Evolutionary conservation across 2,329 filamentous ascomycete genomes (phyloP), one percentile per base, ranked within the genome.

Genomic region (Albifimbria verrucaria): DNA sequence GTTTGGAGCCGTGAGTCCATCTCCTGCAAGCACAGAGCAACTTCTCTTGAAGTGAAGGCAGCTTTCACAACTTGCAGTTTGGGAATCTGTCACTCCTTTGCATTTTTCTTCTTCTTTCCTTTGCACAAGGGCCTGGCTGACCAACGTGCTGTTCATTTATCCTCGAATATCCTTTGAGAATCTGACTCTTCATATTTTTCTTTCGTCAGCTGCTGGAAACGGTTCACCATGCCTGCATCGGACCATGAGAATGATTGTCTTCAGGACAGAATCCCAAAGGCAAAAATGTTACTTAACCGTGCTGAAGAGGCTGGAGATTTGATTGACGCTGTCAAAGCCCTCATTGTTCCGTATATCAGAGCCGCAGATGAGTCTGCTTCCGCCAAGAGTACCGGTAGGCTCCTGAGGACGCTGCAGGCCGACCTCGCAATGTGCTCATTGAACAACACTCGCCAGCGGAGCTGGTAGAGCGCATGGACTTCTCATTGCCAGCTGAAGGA

Each of bases 321-420:
- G 11, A 78, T 92, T 47, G 76, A 80, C 52, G 81, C 87, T 4
- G 81, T 92, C 48, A 82, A 87, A 69, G 72, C 77, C 9, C 77
- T 90, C 51, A 80, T 92, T 53, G 73, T 91, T 18, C 85, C 86
- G 1, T 92, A 88, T 68, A 84, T 93, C 61, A 78, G 75, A 56
- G 75, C 79, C n/a, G 86, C 88, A 41, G 88, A 92, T 68, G 77
- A 86, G 52, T 80, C 85, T 18, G 74, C 78, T 2, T 66, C 71
- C 7, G 76, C 72, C 39, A 85, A 80, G 59, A 61, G 63, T 23
- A 72, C 77, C 0, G 85, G 84, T 24, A 75, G 80, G n/a, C 62
- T 72, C 57, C 78, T 21, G 62, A 71, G 5, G 64, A 69, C 12
- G 62, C 71, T n/a, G 55, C 69, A 4, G 76, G 73, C 20, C 67